Conservation (phyloP, 1,284 basidiomycete species). For the Anthracocystis panici-leucophaei region DNA sequence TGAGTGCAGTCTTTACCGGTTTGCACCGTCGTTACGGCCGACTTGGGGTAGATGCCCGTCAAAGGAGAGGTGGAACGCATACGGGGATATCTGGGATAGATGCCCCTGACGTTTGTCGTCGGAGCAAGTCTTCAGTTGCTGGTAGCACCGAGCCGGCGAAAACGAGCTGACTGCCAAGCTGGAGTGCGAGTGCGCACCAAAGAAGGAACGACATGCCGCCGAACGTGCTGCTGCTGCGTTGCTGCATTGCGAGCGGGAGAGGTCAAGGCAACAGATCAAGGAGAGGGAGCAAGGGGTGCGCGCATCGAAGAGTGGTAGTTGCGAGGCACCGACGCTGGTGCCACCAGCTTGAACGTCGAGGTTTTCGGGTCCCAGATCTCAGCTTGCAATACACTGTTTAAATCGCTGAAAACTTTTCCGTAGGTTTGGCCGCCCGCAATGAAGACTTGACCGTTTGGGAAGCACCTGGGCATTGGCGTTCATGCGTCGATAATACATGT, state of each 20-base stretch:
- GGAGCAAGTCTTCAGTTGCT: conserved; percentile 9
- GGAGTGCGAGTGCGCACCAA: conserved; percentile 20
- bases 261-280: too few relatives aligned
- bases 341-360: too few relatives aligned
- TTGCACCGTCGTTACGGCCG: conserved; percentile 34
- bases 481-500: too few relatives aligned
- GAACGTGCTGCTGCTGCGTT: background rate
- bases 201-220: conserved; percentile 11
- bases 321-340: too few relatives aligned
- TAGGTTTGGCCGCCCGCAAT: too few relatives aligned
- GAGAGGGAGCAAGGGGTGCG: too few relatives aligned
- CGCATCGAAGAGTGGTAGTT: too few relatives aligned
- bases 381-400: too few relatives aligned
- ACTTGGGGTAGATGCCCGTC: conserved; percentile 19
- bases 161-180: conserved; percentile 17
- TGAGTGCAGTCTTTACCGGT: conserved; percentile 23
- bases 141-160: conserved; percentile 9
- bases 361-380: too few relatives aligned
- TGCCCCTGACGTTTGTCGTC: conserved; percentile 7
- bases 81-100: background rate
- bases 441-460: too few relatives aligned
- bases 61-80: conserved; percentile 21
- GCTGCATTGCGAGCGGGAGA: background rate
- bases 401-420: too few relatives aligned
- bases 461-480: too few relatives aligned